Evolutionary conservation across 495 filamentous ascomycete species (phyloP).

Genomic region (Podospora comata): DNA sequence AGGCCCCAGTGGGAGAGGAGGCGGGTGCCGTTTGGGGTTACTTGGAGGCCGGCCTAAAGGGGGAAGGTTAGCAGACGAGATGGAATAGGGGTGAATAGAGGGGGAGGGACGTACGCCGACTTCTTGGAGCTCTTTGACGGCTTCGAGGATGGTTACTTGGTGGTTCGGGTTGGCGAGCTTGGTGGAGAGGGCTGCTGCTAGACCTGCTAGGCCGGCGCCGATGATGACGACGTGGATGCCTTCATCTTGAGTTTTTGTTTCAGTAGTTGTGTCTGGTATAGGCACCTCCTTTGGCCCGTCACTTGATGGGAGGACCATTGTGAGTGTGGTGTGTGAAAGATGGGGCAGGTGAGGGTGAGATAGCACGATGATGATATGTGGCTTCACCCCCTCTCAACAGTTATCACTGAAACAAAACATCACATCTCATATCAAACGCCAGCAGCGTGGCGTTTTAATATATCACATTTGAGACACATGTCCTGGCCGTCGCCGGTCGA

Average conservation of each 20-base stretch:
- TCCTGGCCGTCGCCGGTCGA: background rate
- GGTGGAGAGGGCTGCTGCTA: constrained; percentile 55
- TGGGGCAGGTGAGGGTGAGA: background rate
- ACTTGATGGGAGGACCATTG: background rate
- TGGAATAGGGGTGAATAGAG: constrained; percentile 10
- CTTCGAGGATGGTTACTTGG: constrained; percentile 54
- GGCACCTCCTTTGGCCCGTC: background rate
- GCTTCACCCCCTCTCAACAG: background rate
- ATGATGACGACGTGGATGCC: constrained; percentile 46
- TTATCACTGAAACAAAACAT: background rate
- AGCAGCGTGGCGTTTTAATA: background rate
- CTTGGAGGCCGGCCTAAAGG: constrained; percentile 49
- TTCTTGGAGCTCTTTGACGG: constrained; percentile 39
- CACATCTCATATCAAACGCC: background rate
- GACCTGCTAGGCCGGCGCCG: constrained; percentile 57
- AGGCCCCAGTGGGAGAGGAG: constrained; percentile 52
- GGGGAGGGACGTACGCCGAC: constrained; percentile 40
- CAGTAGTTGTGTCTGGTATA: background rate
- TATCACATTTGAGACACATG: background rate
- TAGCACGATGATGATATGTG: background rate
- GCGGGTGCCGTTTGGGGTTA: constrained; percentile 53
- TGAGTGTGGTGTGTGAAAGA: background rate
- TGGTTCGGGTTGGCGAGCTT: constrained; percentile 48
- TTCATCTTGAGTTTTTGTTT: constrained; percentile 3
- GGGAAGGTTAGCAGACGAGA: constrained; percentile 18